Base-by-base conservation (phyloP, 192 early-diverging fungal genomes). In the Jimgerdemannia flammicorona region DNA sequence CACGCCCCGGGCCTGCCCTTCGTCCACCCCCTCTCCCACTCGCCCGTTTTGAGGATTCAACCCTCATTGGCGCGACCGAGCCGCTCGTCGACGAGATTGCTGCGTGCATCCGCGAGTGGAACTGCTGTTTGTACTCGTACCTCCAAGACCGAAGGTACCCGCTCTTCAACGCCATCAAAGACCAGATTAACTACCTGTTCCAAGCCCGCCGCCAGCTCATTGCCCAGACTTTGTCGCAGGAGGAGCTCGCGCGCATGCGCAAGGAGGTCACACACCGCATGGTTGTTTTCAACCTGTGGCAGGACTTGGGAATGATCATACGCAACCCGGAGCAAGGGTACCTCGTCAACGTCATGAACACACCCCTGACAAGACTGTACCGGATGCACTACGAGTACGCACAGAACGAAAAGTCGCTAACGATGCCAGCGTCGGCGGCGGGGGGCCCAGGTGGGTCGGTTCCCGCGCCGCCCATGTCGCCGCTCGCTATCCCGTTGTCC, bases 21-120 rank as follows among this genome's bases (percentile, higher is more conserved):
- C 73, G 68, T 4, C 72, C 70, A 40, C 74, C 82, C 18, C 75
- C 84, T 14, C 67, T 84, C 43, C 83, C 85, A 10, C 74, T 84
- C 44, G 70, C 77, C 39, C 74, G 77, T n/a, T 87, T 81, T 43
- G 72, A 81, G 18, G 79, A 90, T 43, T 88, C 86, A 3, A 87
- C 91, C 18, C 44, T 79, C 0, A 82, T 85, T 14, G 91, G 90
- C 29, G 67, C 42, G 44, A 79, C 77, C 39, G 91, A 93, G 73
- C 86, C 90, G 18, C 75, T 93, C 7, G 81, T 90, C 14, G 91
- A 92, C 75, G 91, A 92, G 70, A 87, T 93, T 63, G 84, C 89
- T 4, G 86, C 90, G 1, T 83, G 81, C 43, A 79, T 93, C 3
- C 79, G 89, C 29, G 87, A 90, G 81, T 93, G 91, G 91, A 84